These are phyloP conservation scores for Agastache rugosa DNA, from an alignment of 257 asterid species.

Conservation along the genomic window DNA sequence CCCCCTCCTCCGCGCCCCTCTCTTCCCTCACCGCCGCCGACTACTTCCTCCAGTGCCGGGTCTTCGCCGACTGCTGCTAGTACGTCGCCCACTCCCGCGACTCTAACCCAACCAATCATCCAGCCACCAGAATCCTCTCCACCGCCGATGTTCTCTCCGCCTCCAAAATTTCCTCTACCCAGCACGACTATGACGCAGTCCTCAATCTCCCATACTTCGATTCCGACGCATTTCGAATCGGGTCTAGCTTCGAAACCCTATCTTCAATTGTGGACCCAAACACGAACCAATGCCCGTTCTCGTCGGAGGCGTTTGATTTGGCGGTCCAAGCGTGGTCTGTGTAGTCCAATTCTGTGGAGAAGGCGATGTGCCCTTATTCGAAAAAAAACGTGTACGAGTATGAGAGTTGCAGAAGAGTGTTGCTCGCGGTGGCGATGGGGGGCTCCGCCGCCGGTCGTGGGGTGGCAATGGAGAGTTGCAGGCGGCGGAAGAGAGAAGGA, in stretches of 20 bases:
- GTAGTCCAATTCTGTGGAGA: constrained; percentile 44
- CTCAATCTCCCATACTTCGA: constrained; percentile 53
- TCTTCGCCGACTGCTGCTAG: constrained; percentile 49
- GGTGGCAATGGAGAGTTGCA: too few relatives aligned
- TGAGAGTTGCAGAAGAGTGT: constrained; percentile 48
- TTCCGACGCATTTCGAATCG: constrained; percentile 39
- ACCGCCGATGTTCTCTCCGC: constrained; percentile 51
- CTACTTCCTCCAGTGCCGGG: constrained; percentile 40
- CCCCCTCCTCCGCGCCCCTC: too few relatives aligned
- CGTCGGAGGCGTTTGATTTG: constrained; percentile 51
- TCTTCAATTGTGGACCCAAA: constrained; percentile 48
- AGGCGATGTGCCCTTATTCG: constrained; percentile 64
- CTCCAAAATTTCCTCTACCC: constrained; percentile 35
- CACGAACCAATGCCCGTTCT: constrained; percentile 44
- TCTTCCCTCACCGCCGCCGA: constrained; percentile 49
- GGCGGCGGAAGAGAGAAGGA: too few relatives aligned
- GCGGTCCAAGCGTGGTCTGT: constrained; percentile 53
- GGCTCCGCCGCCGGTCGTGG: constrained; percentile 58
- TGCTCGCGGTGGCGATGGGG: constrained; percentile 50
- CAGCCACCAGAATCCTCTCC: constrained; percentile 46
- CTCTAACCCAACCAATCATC: constrained; percentile 45
- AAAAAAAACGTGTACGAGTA: constrained; percentile 64
- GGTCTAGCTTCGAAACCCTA: constrained; percentile 35
- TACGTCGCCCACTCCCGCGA: constrained; percentile 50
- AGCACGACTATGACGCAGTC: too few relatives aligned